Base-by-base conservation (phyloP, 1,284 basidiomycete genomes). In the Ganoderma lucidum region DNA sequence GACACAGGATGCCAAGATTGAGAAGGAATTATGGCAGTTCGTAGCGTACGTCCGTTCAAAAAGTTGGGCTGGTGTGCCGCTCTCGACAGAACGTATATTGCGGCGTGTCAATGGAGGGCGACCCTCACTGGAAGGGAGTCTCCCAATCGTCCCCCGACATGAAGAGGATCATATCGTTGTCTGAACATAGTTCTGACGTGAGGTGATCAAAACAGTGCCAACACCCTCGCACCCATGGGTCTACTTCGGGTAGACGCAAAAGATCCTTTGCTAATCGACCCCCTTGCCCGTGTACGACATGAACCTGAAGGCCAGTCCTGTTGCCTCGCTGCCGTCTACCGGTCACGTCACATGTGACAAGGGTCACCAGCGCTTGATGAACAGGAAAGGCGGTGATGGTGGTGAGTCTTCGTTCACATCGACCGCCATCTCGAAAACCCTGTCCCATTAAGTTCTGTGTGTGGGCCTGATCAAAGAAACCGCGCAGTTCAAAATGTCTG, bases 401-500 rank as follows among this genome's bases (percentile, higher is more conserved):
- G 56, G 56, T 59, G 32, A 59, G 56, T 59, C 19, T 10, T 23
- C n/a, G 10, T 39, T 23, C 4, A 37, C 19, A 23, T 30, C 56
- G 8, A 23, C 56, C 56, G 39, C 56, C 37, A 59, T 19, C 56
- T 39, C 56, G 30, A 39, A 39, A 59, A 39, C 12, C 32, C 10
- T 39, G 56, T 59, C 56, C 37, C 56, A 23, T 39, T n/a, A 39
- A 59, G 56, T 39, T 59, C 19, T 23, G 56, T 39, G 56, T 59
- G 56, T n/a, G 3, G 17, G 35, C 35, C 56, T 59, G 56, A 39
- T 59, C 37, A 39, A 37, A 35, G 15, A 15, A 56, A 53, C 6
- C 55, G 35, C 32, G 32, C 17, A 56, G 55, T 39, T 5, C 35
- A 39, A 37, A 19, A 3, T 59, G 56, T 59, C 19, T 37, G 56